Evolutionary conservation across 2,329 filamentous ascomycete species (phyloP).

Genomic region (Rosellinia necatrix): DNA sequence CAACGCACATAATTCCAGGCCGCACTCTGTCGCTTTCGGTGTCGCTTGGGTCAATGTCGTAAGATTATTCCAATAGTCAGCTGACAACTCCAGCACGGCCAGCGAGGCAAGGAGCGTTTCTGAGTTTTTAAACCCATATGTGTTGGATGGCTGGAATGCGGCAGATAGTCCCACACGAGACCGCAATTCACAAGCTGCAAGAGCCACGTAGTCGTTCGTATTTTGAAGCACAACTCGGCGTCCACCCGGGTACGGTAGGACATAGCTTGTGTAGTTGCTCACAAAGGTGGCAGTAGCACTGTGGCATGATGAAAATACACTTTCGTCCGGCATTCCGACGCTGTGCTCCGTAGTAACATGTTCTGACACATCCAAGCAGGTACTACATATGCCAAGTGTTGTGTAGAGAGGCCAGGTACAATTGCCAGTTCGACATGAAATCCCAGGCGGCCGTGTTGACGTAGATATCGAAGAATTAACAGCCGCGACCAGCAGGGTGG

Average conservation of each 20-base stretch:
- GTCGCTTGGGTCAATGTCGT: neutral
- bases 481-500: conserved; percentile 2
- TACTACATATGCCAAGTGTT: conserved; percentile 16
- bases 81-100: neutral
- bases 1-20: conserved; percentile 11
- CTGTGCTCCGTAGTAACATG: neutral
- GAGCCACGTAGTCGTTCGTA: neutral
- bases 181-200: neutral
- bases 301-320: neutral
- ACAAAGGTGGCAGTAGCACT: too few relatives aligned
- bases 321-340: neutral
- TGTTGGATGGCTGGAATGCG: conserved; percentile 8
- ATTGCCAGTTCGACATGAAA: conserved; percentile 16
- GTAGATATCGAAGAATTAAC: conserved; percentile 6
- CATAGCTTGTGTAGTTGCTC: neutral
- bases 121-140: conserved; percentile 15
- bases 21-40: conserved; percentile 20
- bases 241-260: neutral
- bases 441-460: neutral
- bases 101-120: conserved; percentile 11
- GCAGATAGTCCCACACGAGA: conserved; percentile 1
- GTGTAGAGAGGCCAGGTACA: conserved; percentile 18
- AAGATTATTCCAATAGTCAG: conserved; percentile 10
- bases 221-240: neutral
- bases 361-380: conserved; percentile 16